Percentiles rank a stretch among this genome's conserved stretches.
These are phyloP conservation scores for Penicillium macrosclerotiorum DNA, from an alignment of 495 filamentous ascomycete genomes.

Conservation along the genomic window DNA sequence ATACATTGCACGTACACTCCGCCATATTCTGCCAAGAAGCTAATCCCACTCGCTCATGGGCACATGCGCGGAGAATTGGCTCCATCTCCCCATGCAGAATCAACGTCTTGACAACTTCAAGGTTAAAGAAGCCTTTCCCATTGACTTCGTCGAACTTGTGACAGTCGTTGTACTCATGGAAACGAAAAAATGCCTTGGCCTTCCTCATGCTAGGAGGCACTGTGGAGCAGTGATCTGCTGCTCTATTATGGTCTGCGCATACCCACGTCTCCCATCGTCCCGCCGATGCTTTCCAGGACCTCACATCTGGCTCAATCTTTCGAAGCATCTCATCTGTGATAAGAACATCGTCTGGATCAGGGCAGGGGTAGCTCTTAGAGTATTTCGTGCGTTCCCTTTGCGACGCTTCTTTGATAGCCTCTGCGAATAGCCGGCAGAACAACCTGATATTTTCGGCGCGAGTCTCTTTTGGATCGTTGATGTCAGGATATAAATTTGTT, in stretches of 20 bases:
- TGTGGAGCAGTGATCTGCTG: too few species aligned
- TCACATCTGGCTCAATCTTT: not conserved
- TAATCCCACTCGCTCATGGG: not conserved
- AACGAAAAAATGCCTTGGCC: not conserved
- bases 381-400: not conserved
- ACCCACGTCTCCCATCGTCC: not conserved
- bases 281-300: not conserved
- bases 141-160: not conserved
- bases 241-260: not conserved
- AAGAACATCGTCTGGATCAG: not conserved
- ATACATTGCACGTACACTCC: slow-evolving; percentile 4
- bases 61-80: not conserved
- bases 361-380: not conserved
- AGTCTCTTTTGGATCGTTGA: too few species aligned
- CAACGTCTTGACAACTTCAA: slow-evolving; percentile 3
- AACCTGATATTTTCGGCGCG: not conserved
- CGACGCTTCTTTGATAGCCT: not conserved
- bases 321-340: not conserved
- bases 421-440: not conserved
- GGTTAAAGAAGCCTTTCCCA: not conserved
- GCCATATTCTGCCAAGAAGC: not conserved
- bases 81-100: not conserved
- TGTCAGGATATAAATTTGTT: not conserved
- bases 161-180: not conserved
- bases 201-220: too few species aligned